Percentiles rank a stretch among this genome's conserved stretches.
Conservation (phyloP, 176 grass and related monocot species). For the Microstegium vimineum region DNA sequence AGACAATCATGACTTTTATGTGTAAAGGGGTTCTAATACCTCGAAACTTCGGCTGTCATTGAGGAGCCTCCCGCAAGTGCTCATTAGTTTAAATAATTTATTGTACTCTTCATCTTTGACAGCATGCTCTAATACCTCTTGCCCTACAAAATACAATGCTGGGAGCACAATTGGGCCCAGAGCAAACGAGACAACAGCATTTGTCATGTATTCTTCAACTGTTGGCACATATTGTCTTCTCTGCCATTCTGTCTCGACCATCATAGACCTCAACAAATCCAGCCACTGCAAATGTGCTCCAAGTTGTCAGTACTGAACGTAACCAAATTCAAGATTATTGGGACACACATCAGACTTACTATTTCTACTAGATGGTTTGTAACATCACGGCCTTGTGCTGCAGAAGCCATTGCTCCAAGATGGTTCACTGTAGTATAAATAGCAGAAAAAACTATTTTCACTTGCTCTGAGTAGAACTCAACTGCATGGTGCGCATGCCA, state of each 20-base stretch:
- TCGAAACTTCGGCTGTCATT: slow-evolving; percentile 54
- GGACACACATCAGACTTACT: slow-evolving; percentile 35
- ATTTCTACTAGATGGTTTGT: slow-evolving; percentile 52
- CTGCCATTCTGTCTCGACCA: slow-evolving; percentile 61
- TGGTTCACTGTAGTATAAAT: slow-evolving; percentile 54
- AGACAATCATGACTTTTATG: neutral
- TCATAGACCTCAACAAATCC: slow-evolving; percentile 55
- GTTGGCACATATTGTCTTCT: slow-evolving; percentile 43
- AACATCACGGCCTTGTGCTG: slow-evolving; percentile 44
- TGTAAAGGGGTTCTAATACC: slow-evolving; percentile 23
- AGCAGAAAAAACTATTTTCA: slow-evolving; percentile 68
- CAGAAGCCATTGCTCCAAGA: slow-evolving; percentile 52
- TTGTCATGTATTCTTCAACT: slow-evolving; percentile 57
- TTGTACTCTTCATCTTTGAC: slow-evolving; percentile 40
- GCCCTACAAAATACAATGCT: slow-evolving; percentile 64
- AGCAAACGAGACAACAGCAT: slow-evolving; percentile 58
- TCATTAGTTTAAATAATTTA: slow-evolving; percentile 46
- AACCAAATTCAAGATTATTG: neutral
- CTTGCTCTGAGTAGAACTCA: slow-evolving; percentile 60
- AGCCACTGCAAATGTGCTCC: slow-evolving; percentile 49
- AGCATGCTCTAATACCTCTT: slow-evolving; percentile 30
- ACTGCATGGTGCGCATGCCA: slow-evolving; percentile 53
- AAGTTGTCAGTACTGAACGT: neutral
- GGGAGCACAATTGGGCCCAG: slow-evolving; percentile 64
- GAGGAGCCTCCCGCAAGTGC: slow-evolving; percentile 58